These are phyloP conservation scores for Melampsora larici-populina DNA, from an alignment of 1,284 basidiomycete species.

Conservation along the genomic window DNA sequence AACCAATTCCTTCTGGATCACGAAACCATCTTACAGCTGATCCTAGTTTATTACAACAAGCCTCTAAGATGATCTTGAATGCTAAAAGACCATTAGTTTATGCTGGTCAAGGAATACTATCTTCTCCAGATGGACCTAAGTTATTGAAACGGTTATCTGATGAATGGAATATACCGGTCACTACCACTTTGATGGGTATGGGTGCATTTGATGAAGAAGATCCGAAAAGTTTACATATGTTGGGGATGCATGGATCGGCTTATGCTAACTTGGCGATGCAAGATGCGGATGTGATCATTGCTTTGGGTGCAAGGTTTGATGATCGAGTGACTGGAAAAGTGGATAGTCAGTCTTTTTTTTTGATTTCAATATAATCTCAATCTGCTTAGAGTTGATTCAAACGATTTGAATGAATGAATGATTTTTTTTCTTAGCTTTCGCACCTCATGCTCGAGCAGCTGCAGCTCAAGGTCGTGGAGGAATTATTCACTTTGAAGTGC, in stretches of 20 bases:
- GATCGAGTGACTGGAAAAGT: slow-evolving; percentile 96
- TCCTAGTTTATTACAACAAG: slow-evolving; percentile 64
- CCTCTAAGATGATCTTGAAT: slow-evolving; percentile 84
- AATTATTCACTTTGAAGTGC: slow-evolving; percentile 98
- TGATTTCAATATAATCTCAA: too few relatives aligned
- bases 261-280: slow-evolving; percentile 99
- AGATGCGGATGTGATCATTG: slow-evolving; percentile 93
- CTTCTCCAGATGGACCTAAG: slow-evolving; percentile 74
- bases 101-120: slow-evolving; percentile 86
- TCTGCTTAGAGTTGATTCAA: too few relatives aligned
- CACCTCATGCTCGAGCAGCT: slow-evolving; percentile 82
- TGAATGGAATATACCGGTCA: slow-evolving; percentile 90
- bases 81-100: slow-evolving; percentile 90
- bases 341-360: slow-evolving; percentile 58
- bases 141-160: slow-evolving; percentile 76
- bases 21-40: slow-evolving; percentile 44
- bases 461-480: slow-evolving; percentile 82
- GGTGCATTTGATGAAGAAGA: slow-evolving; percentile 91
- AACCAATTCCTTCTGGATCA: slow-evolving; percentile 59
- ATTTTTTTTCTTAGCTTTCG: slow-evolving; percentile 62
- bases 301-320: slow-evolving; percentile 91
- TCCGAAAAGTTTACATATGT: slow-evolving; percentile 82
- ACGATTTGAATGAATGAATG: background rate
- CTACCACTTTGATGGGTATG: slow-evolving; percentile 91
- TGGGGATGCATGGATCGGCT: slow-evolving; percentile 97